phyloP scores from a whole-genome alignment of 2,329 filamentous ascomycete genomes.

The Colletotrichum phormii region DNA sequence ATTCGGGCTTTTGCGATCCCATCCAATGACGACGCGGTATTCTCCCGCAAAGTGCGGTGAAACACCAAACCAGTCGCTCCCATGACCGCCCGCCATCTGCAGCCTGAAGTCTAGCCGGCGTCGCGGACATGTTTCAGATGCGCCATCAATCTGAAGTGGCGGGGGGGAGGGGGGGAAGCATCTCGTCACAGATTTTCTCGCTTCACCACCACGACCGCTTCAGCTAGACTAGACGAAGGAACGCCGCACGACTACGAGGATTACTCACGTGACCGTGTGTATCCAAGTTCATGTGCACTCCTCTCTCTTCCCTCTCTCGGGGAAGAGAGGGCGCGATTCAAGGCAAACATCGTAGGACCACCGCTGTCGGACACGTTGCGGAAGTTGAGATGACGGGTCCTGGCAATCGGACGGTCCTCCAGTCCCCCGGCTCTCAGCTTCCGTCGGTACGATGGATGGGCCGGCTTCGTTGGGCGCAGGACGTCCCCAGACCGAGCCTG shows the following conservation, averaged over 20 bases:
- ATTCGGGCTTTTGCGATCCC: neutral
- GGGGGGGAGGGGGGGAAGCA: neutral
- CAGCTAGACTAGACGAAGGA: neutral
- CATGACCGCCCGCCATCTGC: conserved; percentile 4
- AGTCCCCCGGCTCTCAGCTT: conserved; percentile 9
- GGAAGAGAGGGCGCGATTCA: neutral
- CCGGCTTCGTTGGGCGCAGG: conserved; percentile 1
- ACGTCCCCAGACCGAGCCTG: neutral
- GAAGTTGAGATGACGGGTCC: conserved; percentile 29
- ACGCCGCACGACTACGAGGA: neutral
- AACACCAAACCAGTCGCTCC: conserved; percentile 20
- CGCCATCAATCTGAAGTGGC: conserved; percentile 18
- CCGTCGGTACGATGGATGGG: conserved; percentile 15
- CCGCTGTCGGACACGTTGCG: conserved; percentile 5
- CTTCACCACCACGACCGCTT: conserved; percentile 16
- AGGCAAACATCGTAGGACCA: neutral
- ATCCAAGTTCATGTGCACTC: conserved; percentile 19
- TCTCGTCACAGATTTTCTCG: conserved; percentile 30
- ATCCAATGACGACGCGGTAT: conserved; percentile 6
- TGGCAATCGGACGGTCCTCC: conserved; percentile 16
- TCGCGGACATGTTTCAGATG: conserved; percentile 36
- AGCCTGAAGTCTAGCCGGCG: conserved; percentile 30
- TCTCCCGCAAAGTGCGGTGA: conserved; percentile 9
- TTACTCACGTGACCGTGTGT: neutral
- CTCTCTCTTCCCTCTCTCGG: neutral